Evolutionary conservation across 371 early-diverging fungal species (phyloP), one percentile per base, ranked within the genome.

Genomic region (Apophysomyces elegans): DNA sequence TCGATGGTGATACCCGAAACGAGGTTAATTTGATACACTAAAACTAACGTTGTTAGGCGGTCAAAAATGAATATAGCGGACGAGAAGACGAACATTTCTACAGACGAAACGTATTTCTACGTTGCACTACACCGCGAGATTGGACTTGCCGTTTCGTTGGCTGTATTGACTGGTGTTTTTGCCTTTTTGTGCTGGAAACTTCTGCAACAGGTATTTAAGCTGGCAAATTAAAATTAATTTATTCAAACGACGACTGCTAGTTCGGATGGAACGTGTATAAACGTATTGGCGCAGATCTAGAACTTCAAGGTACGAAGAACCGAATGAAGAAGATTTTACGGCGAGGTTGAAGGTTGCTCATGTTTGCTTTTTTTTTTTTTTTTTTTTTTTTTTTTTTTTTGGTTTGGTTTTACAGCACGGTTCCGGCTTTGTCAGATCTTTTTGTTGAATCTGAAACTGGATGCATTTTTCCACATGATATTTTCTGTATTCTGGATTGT

Each of bases 191-290:
- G 71, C 37, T 67, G 61, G 43, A 69, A 74, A 43, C 37, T 83
- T 16, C 68, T 67, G 26, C 73, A 72, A 18, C 75, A 83, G 71
- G 79, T 76, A 72, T 26, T 2, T 26, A 65, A 13, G 14, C 4
- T 56, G 14, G 39, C 32, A 32, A 18, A 26, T 6, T 16, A 21
- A 37, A 5, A 18, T 47, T 8, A 14, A 26, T n/a, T 47, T 7
- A 11, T 35, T 59, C 14, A 26, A 21, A n/a, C 32, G 32, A 44
- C 36, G 35, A 1, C 39, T 37, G n/a, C 13, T 63, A 79, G 73
- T 77, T 83, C 64, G 83, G 80, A 0, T 83, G 79, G 79, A 78
- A 74, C 47, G 70, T 73, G 5, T 83, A 83, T 43, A 80, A 79
- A 46, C 69, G 76, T 35, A 71, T 80, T 37, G 83, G 83, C 32